Percentiles rank a stretch among this genome's conserved stretches.
phyloP scores from a whole-genome alignment of 257 asterid genomes.

The Paulownia fortunei region DNA sequence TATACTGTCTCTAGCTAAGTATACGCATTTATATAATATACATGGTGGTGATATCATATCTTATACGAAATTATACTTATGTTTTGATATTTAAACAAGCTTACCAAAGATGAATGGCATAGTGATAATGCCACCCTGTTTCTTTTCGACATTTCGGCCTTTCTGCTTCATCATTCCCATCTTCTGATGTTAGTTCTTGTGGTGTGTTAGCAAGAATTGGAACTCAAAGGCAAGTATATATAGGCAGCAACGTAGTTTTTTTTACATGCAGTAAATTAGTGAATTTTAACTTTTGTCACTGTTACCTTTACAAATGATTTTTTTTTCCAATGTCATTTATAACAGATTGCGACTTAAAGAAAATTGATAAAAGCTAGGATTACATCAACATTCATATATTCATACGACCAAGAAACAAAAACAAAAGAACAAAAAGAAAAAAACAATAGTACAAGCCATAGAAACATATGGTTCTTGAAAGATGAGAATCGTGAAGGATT shows the following conservation, averaged over 20 bases:
- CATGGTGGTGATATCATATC: neutral
- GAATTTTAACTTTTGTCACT: neutral
- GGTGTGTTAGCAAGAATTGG: conserved; percentile 25
- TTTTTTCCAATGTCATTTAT: neutral
- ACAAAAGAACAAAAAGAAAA: conserved; percentile 2
- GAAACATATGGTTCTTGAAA: conserved; percentile 25
- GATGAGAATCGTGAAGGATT: conserved; percentile 26
- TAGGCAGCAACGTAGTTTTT: conserved; percentile 43
- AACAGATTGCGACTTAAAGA: neutral
- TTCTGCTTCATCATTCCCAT: conserved; percentile 45
- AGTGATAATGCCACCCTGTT: conserved; percentile 80
- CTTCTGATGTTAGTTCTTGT: conserved; percentile 29
- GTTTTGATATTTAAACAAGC: neutral
- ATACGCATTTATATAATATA: too few species aligned
- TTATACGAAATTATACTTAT: neutral
- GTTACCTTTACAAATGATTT: neutral
- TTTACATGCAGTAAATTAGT: neutral
- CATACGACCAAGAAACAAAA: conserved; percentile 5
- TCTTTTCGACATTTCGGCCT: conserved; percentile 31
- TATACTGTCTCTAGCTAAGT: too few species aligned
- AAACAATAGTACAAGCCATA: neutral
- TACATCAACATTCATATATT: neutral
- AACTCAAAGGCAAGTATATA: conserved; percentile 39
- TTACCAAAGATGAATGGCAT: conserved; percentile 95
- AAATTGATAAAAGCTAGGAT: neutral